Conservation (phyloP, 106 monocot genomes). For the Hemerocallis citrina region DNA sequence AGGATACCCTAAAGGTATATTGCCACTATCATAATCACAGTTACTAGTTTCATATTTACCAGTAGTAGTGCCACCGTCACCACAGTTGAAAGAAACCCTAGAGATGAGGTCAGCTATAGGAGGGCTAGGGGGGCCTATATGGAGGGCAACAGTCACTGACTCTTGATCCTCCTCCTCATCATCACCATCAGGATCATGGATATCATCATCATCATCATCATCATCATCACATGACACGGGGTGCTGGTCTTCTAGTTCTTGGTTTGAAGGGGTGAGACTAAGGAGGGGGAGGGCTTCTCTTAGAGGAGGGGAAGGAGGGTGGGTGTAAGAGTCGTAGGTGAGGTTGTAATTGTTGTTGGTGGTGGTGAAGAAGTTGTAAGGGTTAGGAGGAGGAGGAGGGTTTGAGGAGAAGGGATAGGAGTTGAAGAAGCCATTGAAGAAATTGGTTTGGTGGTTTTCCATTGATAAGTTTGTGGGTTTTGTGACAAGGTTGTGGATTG, state of each 20-base stretch:
- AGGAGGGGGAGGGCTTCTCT: constrained; percentile 6
- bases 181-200: neutral
- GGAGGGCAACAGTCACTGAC: constrained; percentile 57
- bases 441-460: neutral
- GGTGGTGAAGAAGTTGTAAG: neutral
- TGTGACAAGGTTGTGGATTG: too few relatives aligned
- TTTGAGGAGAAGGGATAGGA: neutral
- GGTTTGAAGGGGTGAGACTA: neutral
- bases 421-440: constrained; percentile 8
- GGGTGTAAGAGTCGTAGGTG: neutral
- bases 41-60: constrained; percentile 5
- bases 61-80: constrained; percentile 10
- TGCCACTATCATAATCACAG: neutral
- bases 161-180: constrained; percentile 13
- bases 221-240: constrained; percentile 7
- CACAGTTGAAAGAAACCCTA: constrained; percentile 18
- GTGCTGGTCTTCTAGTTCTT: neutral
- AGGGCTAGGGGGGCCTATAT: constrained; percentile 58
- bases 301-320: neutral
- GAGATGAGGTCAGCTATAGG: constrained; percentile 54
- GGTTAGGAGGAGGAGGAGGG: neutral
- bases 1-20: constrained; percentile 16
- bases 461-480: neutral
- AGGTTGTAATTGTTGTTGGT: neutral
- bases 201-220: neutral